Conservation (phyloP, 2,329 filamentous ascomycete species). For the Calonectria fujianensis region DNA sequence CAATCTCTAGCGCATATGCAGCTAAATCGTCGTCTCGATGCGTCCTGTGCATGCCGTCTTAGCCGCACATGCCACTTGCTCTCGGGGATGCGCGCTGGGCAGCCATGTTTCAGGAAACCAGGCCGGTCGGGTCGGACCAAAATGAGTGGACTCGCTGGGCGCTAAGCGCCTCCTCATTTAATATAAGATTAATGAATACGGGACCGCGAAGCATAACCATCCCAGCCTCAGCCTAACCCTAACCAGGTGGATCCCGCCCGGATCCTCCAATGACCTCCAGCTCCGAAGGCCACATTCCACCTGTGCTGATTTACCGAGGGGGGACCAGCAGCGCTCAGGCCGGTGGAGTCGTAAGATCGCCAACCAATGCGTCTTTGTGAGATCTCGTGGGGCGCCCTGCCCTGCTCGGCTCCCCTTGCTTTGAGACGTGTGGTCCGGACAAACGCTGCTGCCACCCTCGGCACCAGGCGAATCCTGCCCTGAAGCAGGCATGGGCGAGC, state of each 20-base stretch:
- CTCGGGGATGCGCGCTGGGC: conserved; percentile 9
- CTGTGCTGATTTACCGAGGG: conserved; percentile 13
- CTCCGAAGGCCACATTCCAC: background rate
- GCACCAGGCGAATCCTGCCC: background rate
- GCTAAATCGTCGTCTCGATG: no score
- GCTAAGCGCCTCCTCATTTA: conserved; percentile 22
- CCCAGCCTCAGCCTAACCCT: conserved; percentile 4
- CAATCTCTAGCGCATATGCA: background rate
- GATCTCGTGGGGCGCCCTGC: conserved; percentile 5
- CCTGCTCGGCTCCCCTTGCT: no score
- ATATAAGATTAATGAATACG: conserved; percentile 24
- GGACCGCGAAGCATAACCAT: conserved; percentile 1
- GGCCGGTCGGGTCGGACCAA: background rate
- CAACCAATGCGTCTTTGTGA: background rate
- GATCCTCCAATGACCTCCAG: conserved; percentile 3
- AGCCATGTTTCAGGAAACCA: conserved; percentile 25
- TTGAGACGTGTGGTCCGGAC: background rate
- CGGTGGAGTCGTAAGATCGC: conserved; percentile 8
- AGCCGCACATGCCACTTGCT: conserved; percentile 21
- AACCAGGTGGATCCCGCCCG: background rate
- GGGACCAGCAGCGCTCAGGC: background rate
- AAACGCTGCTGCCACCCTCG: background rate
- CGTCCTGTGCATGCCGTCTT: background rate
- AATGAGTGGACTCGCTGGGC: background rate
- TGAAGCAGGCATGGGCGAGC: background rate